phyloP scores from a whole-genome alignment of 768 basidiomycete genomes.

The Serendipita indica region DNA sequence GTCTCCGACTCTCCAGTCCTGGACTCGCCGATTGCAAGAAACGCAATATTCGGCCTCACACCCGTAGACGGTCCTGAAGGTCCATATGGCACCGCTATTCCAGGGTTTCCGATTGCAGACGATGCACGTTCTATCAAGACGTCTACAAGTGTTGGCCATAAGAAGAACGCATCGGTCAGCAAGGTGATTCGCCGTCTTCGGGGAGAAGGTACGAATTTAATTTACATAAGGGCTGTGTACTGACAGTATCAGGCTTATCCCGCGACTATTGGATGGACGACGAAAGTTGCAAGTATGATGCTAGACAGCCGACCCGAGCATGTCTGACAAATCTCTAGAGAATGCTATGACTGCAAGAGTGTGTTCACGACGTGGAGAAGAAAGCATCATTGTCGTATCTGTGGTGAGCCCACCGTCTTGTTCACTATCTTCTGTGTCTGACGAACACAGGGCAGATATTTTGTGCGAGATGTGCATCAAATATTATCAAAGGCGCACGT shows the following conservation, averaged over 20 bases:
- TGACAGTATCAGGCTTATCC: conserved; percentile 44
- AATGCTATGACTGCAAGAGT: conserved; percentile 92
- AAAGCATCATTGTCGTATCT: conserved; percentile 96
- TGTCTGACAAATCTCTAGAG: conserved; percentile 20
- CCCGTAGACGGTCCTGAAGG: conserved; percentile 37
- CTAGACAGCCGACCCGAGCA: background rate
- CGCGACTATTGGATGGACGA: conserved; percentile 99
- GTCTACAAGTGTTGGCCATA: conserved; percentile 34
- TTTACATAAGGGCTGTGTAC: background rate
- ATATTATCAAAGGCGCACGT: conserved; percentile 84
- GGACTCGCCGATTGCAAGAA: conserved; percentile 42
- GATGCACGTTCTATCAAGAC: conserved; percentile 81
- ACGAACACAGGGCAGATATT: conserved; percentile 71
- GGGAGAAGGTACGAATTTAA: conserved; percentile 55
- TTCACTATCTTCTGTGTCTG: background rate
- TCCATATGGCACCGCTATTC: conserved; percentile 49
- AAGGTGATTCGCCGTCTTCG: conserved; percentile 82
- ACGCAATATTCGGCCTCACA: conserved; percentile 35
- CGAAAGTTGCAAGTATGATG: conserved; percentile 54
- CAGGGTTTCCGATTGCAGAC: conserved; percentile 84
- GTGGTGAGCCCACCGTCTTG: conserved; percentile 38
- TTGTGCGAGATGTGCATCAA: conserved; percentile 91
- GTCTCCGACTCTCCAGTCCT: conserved; percentile 66
- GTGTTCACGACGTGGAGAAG: conserved; percentile 87
- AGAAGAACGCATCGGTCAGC: conserved; percentile 69